These are phyloP conservation scores for Phytopythium montanum DNA, from an alignment of 352 stramenopile species.

Conservation along the genomic window DNA sequence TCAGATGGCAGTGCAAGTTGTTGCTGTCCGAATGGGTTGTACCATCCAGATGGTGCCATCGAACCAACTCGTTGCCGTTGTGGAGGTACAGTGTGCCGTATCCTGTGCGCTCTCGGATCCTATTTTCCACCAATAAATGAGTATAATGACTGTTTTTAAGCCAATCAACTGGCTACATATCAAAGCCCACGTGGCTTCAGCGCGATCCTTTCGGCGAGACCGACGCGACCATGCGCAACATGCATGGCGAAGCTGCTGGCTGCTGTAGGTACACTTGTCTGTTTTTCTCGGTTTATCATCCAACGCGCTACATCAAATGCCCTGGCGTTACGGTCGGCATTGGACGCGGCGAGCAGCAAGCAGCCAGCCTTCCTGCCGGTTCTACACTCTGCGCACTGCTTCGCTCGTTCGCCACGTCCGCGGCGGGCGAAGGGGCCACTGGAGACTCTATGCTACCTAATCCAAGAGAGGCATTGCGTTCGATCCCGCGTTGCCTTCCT, in stretches of 20 bases:
- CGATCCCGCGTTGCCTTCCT: constrained; percentile 2
- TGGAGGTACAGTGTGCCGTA: too few species aligned
- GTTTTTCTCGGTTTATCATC: constrained; percentile 3
- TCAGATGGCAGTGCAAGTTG: not conserved
- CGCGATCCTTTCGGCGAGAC: too few species aligned
- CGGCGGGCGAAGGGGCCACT: not conserved
- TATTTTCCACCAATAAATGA: too few species aligned
- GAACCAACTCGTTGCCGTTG: not conserved
- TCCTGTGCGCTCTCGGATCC: too few species aligned
- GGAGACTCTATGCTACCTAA: constrained; percentile 11
- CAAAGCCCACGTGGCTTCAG: not conserved
- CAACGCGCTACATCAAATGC: constrained; percentile 4
- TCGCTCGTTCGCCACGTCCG: not conserved
- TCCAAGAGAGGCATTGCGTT: constrained; percentile 1
- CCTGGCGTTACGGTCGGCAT: not conserved
- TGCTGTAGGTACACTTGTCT: constrained; percentile 1
- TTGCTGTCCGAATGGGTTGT: not conserved
- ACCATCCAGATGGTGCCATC: not conserved
- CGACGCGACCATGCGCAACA: not conserved
- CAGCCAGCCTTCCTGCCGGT: not conserved
- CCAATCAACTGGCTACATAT: not conserved
- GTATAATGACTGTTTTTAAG: too few species aligned
- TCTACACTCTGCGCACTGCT: constrained; percentile 2
- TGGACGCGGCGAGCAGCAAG: not conserved
- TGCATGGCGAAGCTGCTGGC: not conserved